phyloP scores from a whole-genome alignment of 73 alveolate species.

The Halteria grandinella region DNA sequence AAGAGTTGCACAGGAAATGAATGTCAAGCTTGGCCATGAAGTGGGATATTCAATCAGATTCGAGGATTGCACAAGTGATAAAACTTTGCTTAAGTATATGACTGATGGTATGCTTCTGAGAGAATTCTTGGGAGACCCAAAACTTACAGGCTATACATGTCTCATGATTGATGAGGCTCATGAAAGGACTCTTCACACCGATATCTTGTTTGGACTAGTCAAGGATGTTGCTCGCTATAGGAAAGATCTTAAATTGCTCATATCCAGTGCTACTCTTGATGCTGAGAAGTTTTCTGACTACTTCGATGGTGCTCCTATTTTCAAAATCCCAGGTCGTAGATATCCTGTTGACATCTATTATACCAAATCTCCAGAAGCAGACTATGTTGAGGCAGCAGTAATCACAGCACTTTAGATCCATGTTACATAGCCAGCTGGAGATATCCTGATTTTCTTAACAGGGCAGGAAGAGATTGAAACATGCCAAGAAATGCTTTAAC shows the following conservation, averaged over 20 bases:
- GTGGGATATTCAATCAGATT: slow-evolving; percentile 99
- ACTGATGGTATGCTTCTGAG: slow-evolving; percentile 99
- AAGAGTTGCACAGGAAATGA: slow-evolving; percentile 98
- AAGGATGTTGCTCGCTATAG: slow-evolving; percentile 88
- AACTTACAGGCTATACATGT: slow-evolving; percentile 74
- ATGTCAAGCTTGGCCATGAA: slow-evolving; percentile 98
- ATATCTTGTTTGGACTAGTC: slow-evolving; percentile 96
- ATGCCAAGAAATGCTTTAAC: slow-evolving; percentile 94
- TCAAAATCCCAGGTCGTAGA: slow-evolving; percentile 98
- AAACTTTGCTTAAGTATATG: slow-evolving; percentile 98
- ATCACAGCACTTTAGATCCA: slow-evolving; percentile 98
- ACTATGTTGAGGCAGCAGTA: slow-evolving; percentile 99
- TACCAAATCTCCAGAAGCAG: slow-evolving; percentile 98
- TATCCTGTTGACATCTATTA: slow-evolving; percentile 97
- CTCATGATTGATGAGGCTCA: slow-evolving; percentile 99
- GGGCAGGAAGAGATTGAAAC: slow-evolving; percentile 99
- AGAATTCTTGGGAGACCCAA: slow-evolving; percentile 89
- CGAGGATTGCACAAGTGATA: slow-evolving; percentile 96
- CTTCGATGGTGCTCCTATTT: slow-evolving; percentile 97
- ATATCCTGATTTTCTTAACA: slow-evolving; percentile 97
- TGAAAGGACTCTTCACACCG: slow-evolving; percentile 99
- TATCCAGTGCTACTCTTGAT: slow-evolving; percentile 98
- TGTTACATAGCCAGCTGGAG: slow-evolving; percentile 99
- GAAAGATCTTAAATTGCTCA: slow-evolving; percentile 93
- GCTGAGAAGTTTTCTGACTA: slow-evolving; percentile 96